Evolutionary conservation across 768 basidiomycete genomes (phyloP), one percentile per base, ranked within the genome.

Genomic region (Sarcodon sp.): DNA sequence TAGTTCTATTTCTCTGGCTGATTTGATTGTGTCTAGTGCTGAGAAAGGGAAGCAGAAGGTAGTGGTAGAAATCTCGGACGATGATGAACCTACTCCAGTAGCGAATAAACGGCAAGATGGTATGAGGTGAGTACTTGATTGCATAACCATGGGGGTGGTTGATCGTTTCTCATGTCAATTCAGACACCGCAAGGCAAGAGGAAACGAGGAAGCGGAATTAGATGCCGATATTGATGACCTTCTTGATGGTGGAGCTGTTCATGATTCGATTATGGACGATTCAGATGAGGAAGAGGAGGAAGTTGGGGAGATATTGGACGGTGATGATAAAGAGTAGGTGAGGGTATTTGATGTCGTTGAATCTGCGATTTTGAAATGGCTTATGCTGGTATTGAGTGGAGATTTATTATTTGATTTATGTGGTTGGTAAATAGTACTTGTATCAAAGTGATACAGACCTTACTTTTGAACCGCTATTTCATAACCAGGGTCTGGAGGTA

Each of bases 211-310:
- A 36, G 50, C 50, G 7, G 47, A 49, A 15, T 36, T 49, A 9
- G 53, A 53, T 18, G 47, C 50, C 35, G 49, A 49, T 33, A 54
- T 52, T 43, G 52, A 52, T 44, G 47, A 37, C 21, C 37, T 47
- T 43, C 49, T 46, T 21, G 49, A 47, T 6, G 62, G 59, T n/a
- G 44, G 15, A 11, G 57, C 56, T 12, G 16, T 41, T 7, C 49
- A 53, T n/a, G 57, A 60, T 49, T 77, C 78, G 3, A 74, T 79
- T 18, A 74, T 79, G 63, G 76, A 77, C 50, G 57, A 57, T 13
- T 52, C 54, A 6, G 64, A 65, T 45, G 68, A 69, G 37, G 70
- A 71, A 47, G 78, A 76, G 13, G 56, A 55, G 27, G 60, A 61
- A 46, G 60, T 61, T 16, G 59, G 27, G 45, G 18, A 37, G 18